Evolutionary conservation across 768 basidiomycete genomes (phyloP), one percentile per base, ranked within the genome.

Genomic region (Suillus discolor): DNA sequence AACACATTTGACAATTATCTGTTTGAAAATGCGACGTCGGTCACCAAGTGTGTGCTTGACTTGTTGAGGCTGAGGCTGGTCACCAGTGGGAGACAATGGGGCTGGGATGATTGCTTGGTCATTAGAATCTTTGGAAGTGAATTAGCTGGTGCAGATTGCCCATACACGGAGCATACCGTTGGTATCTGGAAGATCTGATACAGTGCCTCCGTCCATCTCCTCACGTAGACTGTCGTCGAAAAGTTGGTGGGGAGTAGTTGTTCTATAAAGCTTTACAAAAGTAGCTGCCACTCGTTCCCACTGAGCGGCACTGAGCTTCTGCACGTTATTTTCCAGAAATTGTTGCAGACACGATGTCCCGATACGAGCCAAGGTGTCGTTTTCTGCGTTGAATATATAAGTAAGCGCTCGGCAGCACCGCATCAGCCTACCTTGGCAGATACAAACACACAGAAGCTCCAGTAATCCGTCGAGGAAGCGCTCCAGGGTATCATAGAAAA

Each of bases 1-100:
- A 25, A 99, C 97, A 76, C 97, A 99, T 91, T 99, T 99, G 69
- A 98, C 96, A 67, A 99, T 99, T 79, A 99, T 99, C 77, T 99
- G 97, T 75, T 95, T 93, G 88, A 99, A 99, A 63, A 93, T 87
- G 51, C 89, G 86, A 54, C 93, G 88, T 62, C 96, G 89, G 69
- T 92, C 91, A 61, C 79, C 82, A 53, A 88, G 78, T 7, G 89
- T 86, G n/a, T 85, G 79, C 67, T 84, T 83, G 12, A 79, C 72
- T 68, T 84, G 85, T 65, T 79, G 83, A 13, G 80, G 75, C 53
- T 82, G 80, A 65, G 31, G 31, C 31, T 31, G 31, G 31, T 91
- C 89, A 65, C 80, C 82, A n/a, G 85, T 83, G 5, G 94, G 91
- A 28, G 92, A 91, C 42, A 99, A 83, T 11, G 97, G 96, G 6